Evolutionary conservation across 306 rosid genomes (phyloP), one percentile per base, ranked within the genome.

Genomic region (Hippophae gyantsensis): DNA sequence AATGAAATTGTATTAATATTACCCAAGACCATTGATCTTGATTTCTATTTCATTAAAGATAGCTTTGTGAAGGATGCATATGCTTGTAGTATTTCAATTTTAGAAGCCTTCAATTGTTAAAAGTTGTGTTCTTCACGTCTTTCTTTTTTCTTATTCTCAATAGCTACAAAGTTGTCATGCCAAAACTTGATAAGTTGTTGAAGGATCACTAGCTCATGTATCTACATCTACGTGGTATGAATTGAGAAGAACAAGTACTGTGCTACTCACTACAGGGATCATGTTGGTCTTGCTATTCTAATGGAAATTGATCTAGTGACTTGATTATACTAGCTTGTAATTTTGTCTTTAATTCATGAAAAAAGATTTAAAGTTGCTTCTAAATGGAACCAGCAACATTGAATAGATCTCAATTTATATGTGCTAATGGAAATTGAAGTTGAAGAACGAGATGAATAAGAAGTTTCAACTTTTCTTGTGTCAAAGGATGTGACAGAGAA

Each of bases 11-110:
- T 88, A 57, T 78, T 92, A n/a, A 77, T 92, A 52, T 84, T 88
- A 65, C 83, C 99, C 0, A 96, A 85, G 82, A 92, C 93, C 2
- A 61, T 92, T 71, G 95, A 92, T 79, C 95, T 87, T 57, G 96
- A 92, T 81, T 92, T 92, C 78, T 92, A 92, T 81, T 92, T 92
- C 78, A 88, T 87, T 68, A 78, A 68, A 27, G 80, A 78, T 57
- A 82, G 27, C 71, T 92, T 92, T 61, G 68, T 92, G 27, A 85
- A 92, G 61, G 87, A 92, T 14, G 84, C 95, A 96, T 88, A 85
- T 14, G 14, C 25, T 11, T 26, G 43, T 42, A 8, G 59, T 63
- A 3, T 9, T 13, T 46, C 12, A 12, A 58, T 48, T 7, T 57
- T 54, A 9, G 56, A 54, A 62, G 43, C 11, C 45, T 68, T 73